phyloP scores from a whole-genome alignment of 768 basidiomycete genomes.

The Xerocomellus intermedius region DNA sequence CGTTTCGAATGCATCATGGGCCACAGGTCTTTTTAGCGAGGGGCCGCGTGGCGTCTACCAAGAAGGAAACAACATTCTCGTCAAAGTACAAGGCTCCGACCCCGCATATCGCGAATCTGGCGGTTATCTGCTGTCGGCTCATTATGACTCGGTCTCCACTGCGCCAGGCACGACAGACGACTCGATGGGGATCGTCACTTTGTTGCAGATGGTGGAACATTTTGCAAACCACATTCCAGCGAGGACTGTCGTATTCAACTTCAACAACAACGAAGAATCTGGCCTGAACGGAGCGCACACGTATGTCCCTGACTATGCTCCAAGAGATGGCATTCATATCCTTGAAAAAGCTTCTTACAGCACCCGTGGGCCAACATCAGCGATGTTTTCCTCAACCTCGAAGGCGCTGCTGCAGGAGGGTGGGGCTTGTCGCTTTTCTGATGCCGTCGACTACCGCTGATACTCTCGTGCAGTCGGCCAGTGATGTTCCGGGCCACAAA shows the following conservation, averaged over 20 bases:
- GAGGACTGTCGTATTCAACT: constrained; percentile 73
- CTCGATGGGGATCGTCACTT: constrained; percentile 67
- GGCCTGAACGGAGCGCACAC: constrained; percentile 69
- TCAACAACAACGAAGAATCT: constrained; percentile 87
- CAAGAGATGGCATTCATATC: neutral
- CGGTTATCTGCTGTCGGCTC: constrained; percentile 73
- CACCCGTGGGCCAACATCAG: constrained; percentile 74
- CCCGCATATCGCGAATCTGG: constrained; percentile 30
- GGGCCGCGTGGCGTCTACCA: constrained; percentile 45
- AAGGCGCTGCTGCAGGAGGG: constrained; percentile 81
- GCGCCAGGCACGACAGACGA: constrained; percentile 76
- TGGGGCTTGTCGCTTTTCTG: constrained; percentile 29
- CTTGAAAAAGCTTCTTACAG: constrained; percentile 52
- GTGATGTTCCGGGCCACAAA: constrained; percentile 74
- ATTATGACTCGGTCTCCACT: constrained; percentile 79
- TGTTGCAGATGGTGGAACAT: constrained; percentile 63
- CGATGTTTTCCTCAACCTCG: constrained; percentile 74
- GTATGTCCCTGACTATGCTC: constrained; percentile 34
- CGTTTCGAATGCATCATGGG: constrained; percentile 51
- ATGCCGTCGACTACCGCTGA: neutral
- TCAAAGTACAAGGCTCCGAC: constrained; percentile 58
- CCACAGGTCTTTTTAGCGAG: constrained; percentile 15
- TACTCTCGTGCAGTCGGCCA: constrained; percentile 51
- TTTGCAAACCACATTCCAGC: constrained; percentile 47
- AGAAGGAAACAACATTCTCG: constrained; percentile 66